Base-by-base conservation (phyloP, 2,329 filamentous ascomycete species). In the Calonectria pseudoturangicola region DNA sequence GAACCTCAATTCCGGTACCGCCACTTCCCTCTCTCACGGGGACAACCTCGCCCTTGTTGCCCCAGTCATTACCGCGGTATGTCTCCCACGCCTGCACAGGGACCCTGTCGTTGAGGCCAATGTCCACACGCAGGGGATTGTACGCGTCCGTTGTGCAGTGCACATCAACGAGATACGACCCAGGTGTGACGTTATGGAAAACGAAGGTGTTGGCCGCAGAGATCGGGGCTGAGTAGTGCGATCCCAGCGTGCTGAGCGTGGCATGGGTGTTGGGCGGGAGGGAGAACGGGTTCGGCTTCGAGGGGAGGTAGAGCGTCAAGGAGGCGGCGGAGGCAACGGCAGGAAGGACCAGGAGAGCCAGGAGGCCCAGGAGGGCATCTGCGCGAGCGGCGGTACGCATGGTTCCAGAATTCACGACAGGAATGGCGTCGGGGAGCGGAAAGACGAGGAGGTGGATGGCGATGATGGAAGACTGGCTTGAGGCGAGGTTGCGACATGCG, bases 31-130 rank as follows among this genome's bases (percentile, higher is more conserved):
- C 84, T 27, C 83, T 86, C 64, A 88, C 82, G 4, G 75, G 76
- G 39, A 89, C 86, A 56, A 83, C 88, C 85, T 94, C 93, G 18
- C 96, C 96, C 81, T 92, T 93, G 82, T 98, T 97, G 21, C 88
- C 92, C 95, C 96, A 98, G 78, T 97, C 94, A 79, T 98, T 96
- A 0, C 95, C 95, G 60, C 95, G 89, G 82, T 93, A 98, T 30
- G 95, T 98, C 87, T 96, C 94, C 93, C 94, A 97, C 33, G 92
- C 92, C 50, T 88, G 85, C 3, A 95, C 87, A 77, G 85, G 82
- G 27, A 84, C 82, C 45, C 85, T 83, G 65, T 75, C 79, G 2
- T 80, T 75, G 13, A 56, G 63, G 39, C n/a, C 77, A 21, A 97
- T 90, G 81, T 98, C 97, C 36, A 98, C 90, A 54, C 96, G 89